Conservation (phyloP, 192 early-diverging fungal species). For the Entomortierella beljakovae region DNA sequence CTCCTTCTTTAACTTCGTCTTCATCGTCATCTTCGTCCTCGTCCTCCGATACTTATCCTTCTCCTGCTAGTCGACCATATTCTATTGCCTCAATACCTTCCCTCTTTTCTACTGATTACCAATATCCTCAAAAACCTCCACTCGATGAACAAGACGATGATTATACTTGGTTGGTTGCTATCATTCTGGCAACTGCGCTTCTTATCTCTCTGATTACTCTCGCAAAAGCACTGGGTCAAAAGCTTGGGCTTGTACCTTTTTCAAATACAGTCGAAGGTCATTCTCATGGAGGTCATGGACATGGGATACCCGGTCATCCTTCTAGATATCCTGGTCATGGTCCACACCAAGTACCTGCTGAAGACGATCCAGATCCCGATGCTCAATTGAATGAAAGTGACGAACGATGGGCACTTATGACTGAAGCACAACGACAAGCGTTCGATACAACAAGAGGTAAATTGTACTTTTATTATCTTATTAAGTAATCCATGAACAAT, state of each 20-base stretch:
- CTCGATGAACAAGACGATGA: slow-evolving; percentile 23
- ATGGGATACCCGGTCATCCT: slow-evolving; percentile 1
- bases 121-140: not conserved
- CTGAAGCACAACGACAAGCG: slow-evolving; percentile 38
- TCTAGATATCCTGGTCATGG: slow-evolving; percentile 25
- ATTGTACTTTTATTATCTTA: not conserved
- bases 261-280: slow-evolving; percentile 6
- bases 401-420: slow-evolving; percentile 38
- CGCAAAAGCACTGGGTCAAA: slow-evolving; percentile 25
- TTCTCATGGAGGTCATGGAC: slow-evolving; percentile 1
- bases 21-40: no score
- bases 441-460: slow-evolving; percentile 43
- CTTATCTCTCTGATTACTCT: slow-evolving; percentile 14
- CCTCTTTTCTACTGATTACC: not conserved
- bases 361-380: slow-evolving; percentile 35
- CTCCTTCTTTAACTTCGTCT: not conserved
- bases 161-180: slow-evolving; percentile 24
- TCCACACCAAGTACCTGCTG: slow-evolving; percentile 36
- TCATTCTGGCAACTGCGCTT: slow-evolving; percentile 16
- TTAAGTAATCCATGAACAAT: no score
- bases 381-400: slow-evolving; percentile 35
- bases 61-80: not conserved
- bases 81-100: slow-evolving; percentile 16
- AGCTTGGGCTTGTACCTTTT: slow-evolving; percentile 5
- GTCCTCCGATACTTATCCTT: no score